Conservation (phyloP, 2,329 filamentous ascomycete species). For the Proliferodiscus dingleyae region DNA sequence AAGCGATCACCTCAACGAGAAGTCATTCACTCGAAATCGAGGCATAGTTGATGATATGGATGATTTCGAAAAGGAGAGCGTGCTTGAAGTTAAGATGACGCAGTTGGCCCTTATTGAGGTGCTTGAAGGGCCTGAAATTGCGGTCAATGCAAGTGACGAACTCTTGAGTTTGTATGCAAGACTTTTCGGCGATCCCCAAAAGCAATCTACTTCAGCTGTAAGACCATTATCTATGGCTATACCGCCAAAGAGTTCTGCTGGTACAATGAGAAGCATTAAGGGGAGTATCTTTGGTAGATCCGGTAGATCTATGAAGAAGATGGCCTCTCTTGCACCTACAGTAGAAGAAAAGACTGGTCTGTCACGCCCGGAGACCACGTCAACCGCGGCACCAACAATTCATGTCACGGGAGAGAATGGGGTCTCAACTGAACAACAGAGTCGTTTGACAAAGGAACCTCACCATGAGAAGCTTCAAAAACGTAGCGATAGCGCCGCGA, state of each 20-base stretch:
- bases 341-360: constrained; percentile 30
- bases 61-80: constrained; percentile 74
- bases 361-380: constrained; percentile 28
- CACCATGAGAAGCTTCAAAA: constrained; percentile 34
- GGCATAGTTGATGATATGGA: constrained; percentile 76
- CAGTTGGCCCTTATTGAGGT: constrained; percentile 81
- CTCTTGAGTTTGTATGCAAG: constrained; percentile 75
- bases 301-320: constrained; percentile 39
- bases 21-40: constrained; percentile 24
- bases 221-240: constrained; percentile 35
- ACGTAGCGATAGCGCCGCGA: constrained; percentile 33
- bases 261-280: constrained; percentile 63
- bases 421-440: constrained; percentile 33
- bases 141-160: constrained; percentile 84
- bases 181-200: constrained; percentile 65
- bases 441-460: constrained; percentile 22
- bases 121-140: constrained; percentile 74
- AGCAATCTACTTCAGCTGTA: constrained; percentile 24
- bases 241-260: constrained; percentile 64
- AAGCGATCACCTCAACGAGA: constrained; percentile 62
- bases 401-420: constrained; percentile 67
- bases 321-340: constrained; percentile 36
- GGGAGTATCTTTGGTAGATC: constrained; percentile 73
- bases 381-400: constrained; percentile 56
- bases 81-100: constrained; percentile 95